These are phyloP conservation scores for Drechslerella dactyloides DNA, from an alignment of 2,329 filamentous ascomycete genomes.

Conservation along the genomic window DNA sequence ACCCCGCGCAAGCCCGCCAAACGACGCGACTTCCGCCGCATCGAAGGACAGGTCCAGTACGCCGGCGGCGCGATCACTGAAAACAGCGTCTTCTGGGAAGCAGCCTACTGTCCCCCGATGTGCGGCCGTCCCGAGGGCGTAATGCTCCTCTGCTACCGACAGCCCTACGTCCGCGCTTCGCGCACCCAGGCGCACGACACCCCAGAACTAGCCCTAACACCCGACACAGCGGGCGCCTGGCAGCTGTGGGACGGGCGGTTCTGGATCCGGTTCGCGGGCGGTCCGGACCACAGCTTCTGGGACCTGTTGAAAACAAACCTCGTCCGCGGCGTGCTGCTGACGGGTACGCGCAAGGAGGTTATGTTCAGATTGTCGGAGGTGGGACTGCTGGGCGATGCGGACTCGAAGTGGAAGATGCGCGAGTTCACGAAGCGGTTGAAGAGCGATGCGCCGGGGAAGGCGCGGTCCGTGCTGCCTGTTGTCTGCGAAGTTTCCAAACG, in stretches of 20 bases:
- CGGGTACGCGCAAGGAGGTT: conserved; percentile 38
- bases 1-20: neutral
- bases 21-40: conserved; percentile 6
- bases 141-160: conserved; percentile 25
- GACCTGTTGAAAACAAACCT: neutral
- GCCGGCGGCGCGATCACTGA: conserved; percentile 20
- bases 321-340: conserved; percentile 19
- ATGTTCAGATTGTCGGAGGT: conserved; percentile 11
- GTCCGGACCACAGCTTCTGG: conserved; percentile 7
- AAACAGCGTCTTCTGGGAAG: conserved; percentile 44
- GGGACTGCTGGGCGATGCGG: conserved; percentile 1
- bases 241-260: conserved; percentile 28
- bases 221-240: conserved; percentile 12
- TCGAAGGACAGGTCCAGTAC: neutral
- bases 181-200: conserved; percentile 4
- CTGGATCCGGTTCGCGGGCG: conserved; percentile 27
- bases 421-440: conserved; percentile 17
- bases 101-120: conserved; percentile 2
- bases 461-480: conserved; percentile 30
- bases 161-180: conserved; percentile 21
- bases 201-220: conserved; percentile 15
- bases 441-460: conserved; percentile 39
- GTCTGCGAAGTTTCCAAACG: conserved; percentile 23
- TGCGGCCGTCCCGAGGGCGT: conserved; percentile 10
- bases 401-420: neutral